These are phyloP conservation scores for Monascus ruber DNA, from an alignment of 2,329 filamentous ascomycete genomes.

Conservation along the genomic window DNA sequence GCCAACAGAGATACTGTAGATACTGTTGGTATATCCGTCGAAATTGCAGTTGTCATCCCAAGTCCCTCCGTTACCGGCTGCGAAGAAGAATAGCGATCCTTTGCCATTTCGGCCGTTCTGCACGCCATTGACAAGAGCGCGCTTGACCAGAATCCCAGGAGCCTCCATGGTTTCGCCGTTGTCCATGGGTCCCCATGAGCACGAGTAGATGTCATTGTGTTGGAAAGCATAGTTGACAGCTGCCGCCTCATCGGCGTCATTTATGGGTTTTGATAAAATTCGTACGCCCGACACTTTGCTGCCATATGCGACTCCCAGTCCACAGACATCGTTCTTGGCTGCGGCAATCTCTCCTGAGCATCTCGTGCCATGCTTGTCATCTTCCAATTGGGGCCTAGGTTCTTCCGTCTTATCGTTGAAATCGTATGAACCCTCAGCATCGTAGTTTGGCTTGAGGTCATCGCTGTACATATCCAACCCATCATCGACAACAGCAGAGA, in stretches of 20 bases:
- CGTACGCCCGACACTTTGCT: conserved; percentile 82
- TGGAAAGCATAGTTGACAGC: conserved; percentile 89
- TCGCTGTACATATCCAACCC: conserved; percentile 92
- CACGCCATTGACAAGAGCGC: conserved; percentile 83
- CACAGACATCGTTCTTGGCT: conserved; percentile 84
- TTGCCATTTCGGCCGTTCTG: conserved; percentile 74
- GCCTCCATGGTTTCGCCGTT: conserved; percentile 91
- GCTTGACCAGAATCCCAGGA: conserved; percentile 75
- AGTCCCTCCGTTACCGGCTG: conserved; percentile 82
- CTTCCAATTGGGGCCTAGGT: conserved; percentile 68
- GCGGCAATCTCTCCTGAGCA: conserved; percentile 92
- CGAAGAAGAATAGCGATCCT: conserved; percentile 93
- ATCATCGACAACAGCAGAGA: conserved; percentile 90
- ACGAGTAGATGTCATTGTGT: conserved; percentile 93
- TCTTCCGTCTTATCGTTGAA: conserved; percentile 79
- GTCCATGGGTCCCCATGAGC: conserved; percentile 94
- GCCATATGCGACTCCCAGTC: conserved; percentile 90
- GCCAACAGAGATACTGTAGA: conserved; percentile 95
- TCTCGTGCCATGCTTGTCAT: conserved; percentile 84
- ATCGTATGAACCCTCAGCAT: conserved; percentile 82
- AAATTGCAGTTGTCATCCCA: conserved; percentile 97
- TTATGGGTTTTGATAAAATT: conserved; percentile 82
- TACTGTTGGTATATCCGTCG: conserved; percentile 98
- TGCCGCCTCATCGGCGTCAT: conserved; percentile 81
- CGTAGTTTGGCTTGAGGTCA: conserved; percentile 89